phyloP scores from a whole-genome alignment of 2,329 filamentous ascomycete genomes.

The Aspergillus hortae region DNA sequence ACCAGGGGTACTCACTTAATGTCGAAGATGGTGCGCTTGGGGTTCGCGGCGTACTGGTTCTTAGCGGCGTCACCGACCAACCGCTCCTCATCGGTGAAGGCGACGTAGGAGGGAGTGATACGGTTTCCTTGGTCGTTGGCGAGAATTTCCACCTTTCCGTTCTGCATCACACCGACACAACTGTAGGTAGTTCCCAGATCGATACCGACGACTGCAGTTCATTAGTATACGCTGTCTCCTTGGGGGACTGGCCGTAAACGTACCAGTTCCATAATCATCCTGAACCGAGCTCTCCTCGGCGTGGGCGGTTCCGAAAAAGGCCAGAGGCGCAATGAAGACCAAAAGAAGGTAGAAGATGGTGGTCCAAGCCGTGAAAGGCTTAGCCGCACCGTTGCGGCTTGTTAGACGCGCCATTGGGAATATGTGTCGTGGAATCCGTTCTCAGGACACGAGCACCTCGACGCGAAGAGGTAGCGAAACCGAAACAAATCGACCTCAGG shows the following conservation, averaged over 20 bases:
- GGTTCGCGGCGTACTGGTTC: conserved; percentile 86
- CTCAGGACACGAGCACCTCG: conserved; percentile 6
- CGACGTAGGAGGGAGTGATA: conserved; percentile 92
- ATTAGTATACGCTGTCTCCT: background rate
- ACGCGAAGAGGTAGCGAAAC: background rate
- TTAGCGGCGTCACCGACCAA: conserved; percentile 96
- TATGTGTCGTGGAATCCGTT: conserved; percentile 14
- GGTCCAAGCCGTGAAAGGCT: conserved; percentile 73
- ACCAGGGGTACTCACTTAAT: conserved; percentile 66
- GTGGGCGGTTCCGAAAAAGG: conserved; percentile 72
- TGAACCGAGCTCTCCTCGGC: conserved; percentile 69
- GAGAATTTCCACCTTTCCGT: conserved; percentile 91
- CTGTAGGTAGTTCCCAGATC: conserved; percentile 87
- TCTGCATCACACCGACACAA: conserved; percentile 94
- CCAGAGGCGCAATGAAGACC: conserved; percentile 78
- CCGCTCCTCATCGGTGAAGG: conserved; percentile 94
- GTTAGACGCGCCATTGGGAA: conserved; percentile 58
- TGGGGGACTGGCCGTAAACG: conserved; percentile 9
- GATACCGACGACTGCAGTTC: conserved; percentile 76
- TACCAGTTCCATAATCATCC: conserved; percentile 73
- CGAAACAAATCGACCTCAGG: background rate
- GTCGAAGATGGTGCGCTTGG: conserved; percentile 71
- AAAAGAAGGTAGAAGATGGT: conserved; percentile 88
- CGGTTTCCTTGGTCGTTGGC: conserved; percentile 97
- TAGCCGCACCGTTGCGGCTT: conserved; percentile 58